phyloP scores from a whole-genome alignment of 225 moss, liverwort and hornwort species.

The Lunularia cruciata region DNA sequence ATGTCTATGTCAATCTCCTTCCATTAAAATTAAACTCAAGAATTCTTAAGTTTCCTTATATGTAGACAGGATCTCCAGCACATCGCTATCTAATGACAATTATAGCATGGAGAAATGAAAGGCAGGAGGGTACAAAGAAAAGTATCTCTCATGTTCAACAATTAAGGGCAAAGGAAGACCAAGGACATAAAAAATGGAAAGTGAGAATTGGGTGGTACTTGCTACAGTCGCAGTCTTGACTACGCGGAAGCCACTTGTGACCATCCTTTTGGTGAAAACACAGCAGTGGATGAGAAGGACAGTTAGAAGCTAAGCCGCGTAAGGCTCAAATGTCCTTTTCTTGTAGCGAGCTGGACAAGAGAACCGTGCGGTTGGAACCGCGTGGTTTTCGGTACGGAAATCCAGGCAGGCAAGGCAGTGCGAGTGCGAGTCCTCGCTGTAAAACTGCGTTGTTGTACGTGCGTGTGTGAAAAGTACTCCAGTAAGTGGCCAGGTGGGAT shows the following conservation, averaged over 20 bases:
- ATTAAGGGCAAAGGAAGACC: too few species aligned
- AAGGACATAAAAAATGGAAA: too few species aligned
- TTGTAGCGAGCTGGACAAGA: background rate
- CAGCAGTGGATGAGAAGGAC: background rate
- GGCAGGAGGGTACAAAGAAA: too few species aligned
- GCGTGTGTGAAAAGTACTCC: background rate
- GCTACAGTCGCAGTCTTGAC: background rate
- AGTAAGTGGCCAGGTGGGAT: background rate
- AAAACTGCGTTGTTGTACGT: conserved; percentile 6
- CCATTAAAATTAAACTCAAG: too few species aligned
- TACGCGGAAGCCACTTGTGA: background rate
- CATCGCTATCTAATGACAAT: too few species aligned
- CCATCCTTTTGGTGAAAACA: background rate
- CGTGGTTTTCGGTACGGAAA: conserved; percentile 3
- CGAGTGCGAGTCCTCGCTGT: background rate
- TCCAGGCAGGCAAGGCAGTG: conserved; percentile 7
- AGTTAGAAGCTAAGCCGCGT: background rate
- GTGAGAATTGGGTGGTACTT: too few species aligned
- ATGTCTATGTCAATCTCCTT: too few species aligned
- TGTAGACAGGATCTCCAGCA: too few species aligned
- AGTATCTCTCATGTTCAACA: too few species aligned
- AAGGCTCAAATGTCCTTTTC: background rate
- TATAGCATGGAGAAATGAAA: too few species aligned
- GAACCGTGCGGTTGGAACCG: conserved; percentile 8
- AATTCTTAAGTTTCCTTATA: too few species aligned